Base-by-base conservation (phyloP, 1,284 basidiomycete genomes). In the Farysia itapuensis region DNA sequence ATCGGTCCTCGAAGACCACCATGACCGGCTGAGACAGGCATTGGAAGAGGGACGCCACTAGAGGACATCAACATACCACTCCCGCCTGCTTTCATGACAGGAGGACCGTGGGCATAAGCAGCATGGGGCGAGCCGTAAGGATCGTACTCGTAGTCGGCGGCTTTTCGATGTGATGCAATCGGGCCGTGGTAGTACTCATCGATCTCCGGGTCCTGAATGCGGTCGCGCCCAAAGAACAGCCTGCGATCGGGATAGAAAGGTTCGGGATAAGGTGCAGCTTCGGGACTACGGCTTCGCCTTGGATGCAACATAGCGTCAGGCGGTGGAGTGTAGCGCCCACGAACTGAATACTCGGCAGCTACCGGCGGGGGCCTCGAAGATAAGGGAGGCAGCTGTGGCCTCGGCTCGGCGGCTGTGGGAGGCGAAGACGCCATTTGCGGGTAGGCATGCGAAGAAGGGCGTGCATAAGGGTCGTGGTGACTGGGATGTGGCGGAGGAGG, bases 191-290 rank as follows among this genome's bases (percentile, higher is more conserved):
- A 63, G 32, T 57, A 63, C 16, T 56, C 59, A 39, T 63, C 59
- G 37, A 63, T 52, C 39, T 63, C 59, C 3, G 47, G 41, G 20
- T 63, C 59, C 37, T 48, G 39, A 20, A 63, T 63, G 21, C 59
- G 59, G 23, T 63, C 59, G 26, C 59, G 52, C 0, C 48, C 52
- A 42, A 57, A 63, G 31, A 50, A 63, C 15, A 63, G 44, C 6
- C 59, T 42, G 29, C 59, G 59, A 24, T 63, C 59, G 14, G 59
- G 59, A 18, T 63, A 63, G 35, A 63, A 63, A 3, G 59, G 41
- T 14, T 63, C 52, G 4, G 52, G 45, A 21, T 56, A 47, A 6
- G 29, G 40, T 26, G 50, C 48, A 5, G 44, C 39, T 23, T 54
- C 52, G 6, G 52, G 52, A 1, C 48, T 51, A 3, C 42, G 39